Base-by-base conservation (phyloP, 1,284 basidiomycete species). In the Dichomitus squalens region DNA sequence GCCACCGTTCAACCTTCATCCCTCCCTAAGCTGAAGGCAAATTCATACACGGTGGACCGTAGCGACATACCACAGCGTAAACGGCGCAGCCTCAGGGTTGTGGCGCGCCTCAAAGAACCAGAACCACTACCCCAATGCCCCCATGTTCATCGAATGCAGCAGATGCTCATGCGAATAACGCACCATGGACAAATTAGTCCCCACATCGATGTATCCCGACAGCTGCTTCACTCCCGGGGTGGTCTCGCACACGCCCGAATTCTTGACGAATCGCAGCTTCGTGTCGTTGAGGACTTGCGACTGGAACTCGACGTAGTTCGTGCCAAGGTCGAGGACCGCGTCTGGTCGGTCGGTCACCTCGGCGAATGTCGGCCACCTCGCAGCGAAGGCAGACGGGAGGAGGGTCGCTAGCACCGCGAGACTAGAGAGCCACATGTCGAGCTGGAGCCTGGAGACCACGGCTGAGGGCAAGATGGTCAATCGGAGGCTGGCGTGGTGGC, bases 191-290 rank as follows among this genome's bases (percentile, higher is more conserved):
- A 87, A 86, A 55, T 83, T 80, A 3, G 68, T 71, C 1, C 82
- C 84, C 48, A 88, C 75, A 55, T 87, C 78, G 8, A 88, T 74
- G 61, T 89, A 90, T 1, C 87, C 87, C 0, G 87, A 88, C 59
- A 85, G 80, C 68, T 88, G 87, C 41, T 78, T 75, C 8, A 90
- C 87, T 0, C 82, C 83, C 1, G 85, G 80, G 0, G 86, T 87
- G 5, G 83, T 88, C 71, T 92, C 89, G 66, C 89, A 92, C 5
- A 90, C 79, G 0, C 88, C 87, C 5, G 86, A 88, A 63, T 90
- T 78, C 23, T 76, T 73, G 6, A 88, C 78, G 65, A 81, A 86
- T 14, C 83, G 79, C 11, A 88, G 65, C 39, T 63, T 70, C 1
- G 70, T 58, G 38, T 72, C 66, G 7, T 59, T 29, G n/a, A 64